A percentile compares a stretch with the other conserved stretches of the same genome.
These are phyloP conservation scores for Candida sonorensis DNA, from an alignment of 805 yeast species.

Conservation along the genomic window DNA sequence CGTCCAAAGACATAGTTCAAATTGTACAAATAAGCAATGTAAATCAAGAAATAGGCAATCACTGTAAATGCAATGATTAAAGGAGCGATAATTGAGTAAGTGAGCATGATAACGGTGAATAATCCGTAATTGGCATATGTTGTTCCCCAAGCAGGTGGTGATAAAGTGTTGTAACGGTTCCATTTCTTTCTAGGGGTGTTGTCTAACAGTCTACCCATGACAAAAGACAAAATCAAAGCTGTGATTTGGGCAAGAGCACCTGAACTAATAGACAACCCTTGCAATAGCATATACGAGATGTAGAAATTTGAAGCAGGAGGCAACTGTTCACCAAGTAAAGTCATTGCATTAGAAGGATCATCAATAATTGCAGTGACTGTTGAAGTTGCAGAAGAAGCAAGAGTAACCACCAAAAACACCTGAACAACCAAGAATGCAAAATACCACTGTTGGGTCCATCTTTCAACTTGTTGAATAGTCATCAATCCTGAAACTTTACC, in stretches of 20 bases:
- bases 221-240: slow-evolving; percentile 61
- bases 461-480: slow-evolving; percentile 66
- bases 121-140: slow-evolving; percentile 74
- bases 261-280: slow-evolving; percentile 75
- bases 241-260: slow-evolving; percentile 72
- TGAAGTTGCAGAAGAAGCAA: slow-evolving; percentile 79
- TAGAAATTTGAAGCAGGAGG: slow-evolving; percentile 92
- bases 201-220: slow-evolving; percentile 67
- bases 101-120: slow-evolving; percentile 62
- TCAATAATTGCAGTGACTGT: slow-evolving; percentile 62
- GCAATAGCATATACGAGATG: slow-evolving; percentile 72
- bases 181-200: slow-evolving; percentile 90
- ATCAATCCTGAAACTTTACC: slow-evolving; percentile 71
- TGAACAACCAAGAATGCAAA: slow-evolving; percentile 89
- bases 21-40: slow-evolving; percentile 56
- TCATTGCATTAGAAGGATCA: slow-evolving; percentile 67
- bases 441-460: slow-evolving; percentile 81
- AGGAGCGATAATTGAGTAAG: slow-evolving; percentile 77
- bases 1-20: slow-evolving; percentile 58
- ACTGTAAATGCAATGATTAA: slow-evolving; percentile 62
- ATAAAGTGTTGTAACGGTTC: slow-evolving; percentile 61
- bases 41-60: slow-evolving; percentile 48
- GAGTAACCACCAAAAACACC: slow-evolving; percentile 77
- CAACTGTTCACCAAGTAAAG: slow-evolving; percentile 62
- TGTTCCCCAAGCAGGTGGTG: slow-evolving; percentile 74